Conservation (phyloP, 2,329 filamentous ascomycete genomes). For the Rachicladosporium sp. region DNA sequence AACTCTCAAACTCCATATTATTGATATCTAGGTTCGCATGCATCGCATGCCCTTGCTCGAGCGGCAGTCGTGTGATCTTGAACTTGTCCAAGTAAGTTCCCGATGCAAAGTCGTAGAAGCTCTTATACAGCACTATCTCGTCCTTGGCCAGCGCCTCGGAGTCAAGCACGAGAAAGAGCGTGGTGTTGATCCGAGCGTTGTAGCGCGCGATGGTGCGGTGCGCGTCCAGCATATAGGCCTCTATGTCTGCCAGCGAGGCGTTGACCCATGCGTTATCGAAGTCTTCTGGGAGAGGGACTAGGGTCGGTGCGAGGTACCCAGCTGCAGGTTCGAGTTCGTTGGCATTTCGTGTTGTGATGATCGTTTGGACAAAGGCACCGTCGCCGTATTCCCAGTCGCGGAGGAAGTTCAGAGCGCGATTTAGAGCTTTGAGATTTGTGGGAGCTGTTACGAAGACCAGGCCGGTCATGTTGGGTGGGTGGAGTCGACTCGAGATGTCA, state of each 20-base stretch:
- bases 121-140: neutral
- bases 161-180: constrained; percentile 7
- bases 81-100: neutral
- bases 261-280: constrained; percentile 7
- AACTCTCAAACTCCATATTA: constrained; percentile 11
- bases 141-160: constrained; percentile 3
- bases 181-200: neutral
- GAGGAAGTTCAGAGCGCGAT: constrained; percentile 8
- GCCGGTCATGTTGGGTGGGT: neutral
- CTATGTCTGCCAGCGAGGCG: constrained; percentile 6
- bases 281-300: neutral
- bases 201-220: neutral
- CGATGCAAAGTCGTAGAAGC: neutral
- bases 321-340: constrained; percentile 2
- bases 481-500: no score
- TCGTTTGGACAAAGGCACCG: constrained; percentile 1
- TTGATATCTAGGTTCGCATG: constrained; percentile 11
- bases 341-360: constrained; percentile 7
- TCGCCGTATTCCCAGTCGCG: constrained; percentile 7
- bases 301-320: neutral
- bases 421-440: constrained; percentile 7
- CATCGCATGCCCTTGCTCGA: constrained; percentile 4
- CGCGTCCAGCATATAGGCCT: constrained; percentile 6
- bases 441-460: constrained; percentile 11
- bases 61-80: constrained; percentile 8